Conservation (phyloP, 345 rosid species). For the Tarenaya hassleriana region DNA sequence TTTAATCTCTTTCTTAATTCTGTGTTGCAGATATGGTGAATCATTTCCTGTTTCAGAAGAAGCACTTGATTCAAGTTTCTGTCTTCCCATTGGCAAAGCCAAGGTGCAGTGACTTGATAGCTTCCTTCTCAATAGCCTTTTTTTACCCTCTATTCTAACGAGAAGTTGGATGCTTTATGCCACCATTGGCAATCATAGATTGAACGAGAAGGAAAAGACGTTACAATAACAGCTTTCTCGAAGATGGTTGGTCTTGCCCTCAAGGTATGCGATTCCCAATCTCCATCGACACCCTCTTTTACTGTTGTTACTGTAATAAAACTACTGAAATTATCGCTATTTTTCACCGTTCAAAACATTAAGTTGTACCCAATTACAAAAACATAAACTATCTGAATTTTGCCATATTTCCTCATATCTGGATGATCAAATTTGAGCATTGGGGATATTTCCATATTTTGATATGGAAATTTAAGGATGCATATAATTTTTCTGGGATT, state of each 20-base stretch:
- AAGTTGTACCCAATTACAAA: too few species aligned
- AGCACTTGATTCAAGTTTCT: conserved; percentile 86
- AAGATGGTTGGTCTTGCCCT: conserved; percentile 85
- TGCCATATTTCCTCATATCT: too few species aligned
- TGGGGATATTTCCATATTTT: too few species aligned
- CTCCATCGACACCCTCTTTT: too few species aligned
- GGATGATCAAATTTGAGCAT: too few species aligned
- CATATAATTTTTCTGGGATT: too few species aligned
- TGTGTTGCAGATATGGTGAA: conserved; percentile 69
- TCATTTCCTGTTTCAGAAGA: conserved; percentile 83
- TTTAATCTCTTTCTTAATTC: neutral
- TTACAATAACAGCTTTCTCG: conserved; percentile 73
- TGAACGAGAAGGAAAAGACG: conserved; percentile 89
- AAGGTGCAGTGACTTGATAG: conserved; percentile 43
- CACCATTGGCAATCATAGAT: conserved; percentile 39
- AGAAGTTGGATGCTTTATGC: neutral
- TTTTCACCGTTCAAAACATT: too few species aligned
- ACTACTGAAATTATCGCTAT: too few species aligned
- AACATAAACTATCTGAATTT: too few species aligned
- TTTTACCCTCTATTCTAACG: neutral
- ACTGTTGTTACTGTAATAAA: too few species aligned
- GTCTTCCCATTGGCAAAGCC: conserved; percentile 92
- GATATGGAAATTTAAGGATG: too few species aligned
- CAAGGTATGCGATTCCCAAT: conserved; percentile 59
- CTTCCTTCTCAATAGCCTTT: neutral